phyloP scores from a whole-genome alignment of 441 rosid species.

The Populus hybrid region DNA sequence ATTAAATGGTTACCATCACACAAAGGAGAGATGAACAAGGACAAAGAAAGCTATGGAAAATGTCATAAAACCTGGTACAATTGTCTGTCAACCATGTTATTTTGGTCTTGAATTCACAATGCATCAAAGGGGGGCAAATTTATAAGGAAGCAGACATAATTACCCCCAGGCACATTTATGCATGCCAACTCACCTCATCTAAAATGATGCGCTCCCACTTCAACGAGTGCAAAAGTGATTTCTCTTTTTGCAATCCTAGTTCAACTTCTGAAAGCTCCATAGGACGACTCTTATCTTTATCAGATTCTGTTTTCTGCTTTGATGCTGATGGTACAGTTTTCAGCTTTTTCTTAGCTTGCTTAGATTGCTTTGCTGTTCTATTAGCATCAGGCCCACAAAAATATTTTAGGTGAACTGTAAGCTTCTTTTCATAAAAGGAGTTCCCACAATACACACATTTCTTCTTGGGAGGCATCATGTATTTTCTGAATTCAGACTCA shows the following conservation, averaged over 20 bases:
- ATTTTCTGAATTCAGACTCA: slow-evolving; percentile 78
- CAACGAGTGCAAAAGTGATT: slow-evolving; percentile 71
- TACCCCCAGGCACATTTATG: not conserved
- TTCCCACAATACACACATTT: slow-evolving; percentile 68
- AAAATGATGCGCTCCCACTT: slow-evolving; percentile 84
- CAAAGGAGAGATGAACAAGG: not conserved
- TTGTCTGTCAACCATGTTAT: not conserved
- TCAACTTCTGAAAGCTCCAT: slow-evolving; percentile 15
- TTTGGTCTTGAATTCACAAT: not conserved
- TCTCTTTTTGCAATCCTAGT: slow-evolving; percentile 29
- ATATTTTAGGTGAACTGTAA: slow-evolving; percentile 53
- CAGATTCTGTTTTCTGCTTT: slow-evolving; percentile 21
- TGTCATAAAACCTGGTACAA: not conserved
- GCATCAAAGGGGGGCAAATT: not conserved
- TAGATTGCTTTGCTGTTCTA: slow-evolving; percentile 74
- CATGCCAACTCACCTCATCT: slow-evolving; percentile 68
- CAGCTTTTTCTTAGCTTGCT: slow-evolving; percentile 62
- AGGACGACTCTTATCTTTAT: not conserved
- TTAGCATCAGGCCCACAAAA: slow-evolving; percentile 74
- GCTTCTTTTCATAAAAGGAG: slow-evolving; percentile 46
- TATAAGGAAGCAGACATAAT: not conserved
- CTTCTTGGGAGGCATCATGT: slow-evolving; percentile 67
- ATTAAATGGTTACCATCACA: not conserved
- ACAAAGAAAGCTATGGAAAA: not conserved
- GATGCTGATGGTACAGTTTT: slow-evolving; percentile 19